Evolutionary conservation across 768 basidiomycete genomes (phyloP).

Genomic region (Mycena leptocephala): DNA sequence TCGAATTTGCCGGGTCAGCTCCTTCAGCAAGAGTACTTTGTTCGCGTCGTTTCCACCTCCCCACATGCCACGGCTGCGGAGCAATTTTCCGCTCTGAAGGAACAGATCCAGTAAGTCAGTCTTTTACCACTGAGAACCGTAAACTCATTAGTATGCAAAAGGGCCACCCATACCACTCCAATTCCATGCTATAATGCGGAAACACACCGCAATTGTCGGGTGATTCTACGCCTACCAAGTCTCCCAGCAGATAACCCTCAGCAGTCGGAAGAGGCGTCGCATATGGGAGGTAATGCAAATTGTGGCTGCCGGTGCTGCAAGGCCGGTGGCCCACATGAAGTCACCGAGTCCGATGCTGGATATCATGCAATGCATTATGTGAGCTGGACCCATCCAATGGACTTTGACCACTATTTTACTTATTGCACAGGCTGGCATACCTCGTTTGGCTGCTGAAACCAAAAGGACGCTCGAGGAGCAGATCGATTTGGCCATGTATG

Average conservation of each 20-base stretch:
- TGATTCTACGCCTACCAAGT: constrained; percentile 27
- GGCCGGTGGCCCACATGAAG: constrained; percentile 10
- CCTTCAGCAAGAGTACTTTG: constrained; percentile 50
- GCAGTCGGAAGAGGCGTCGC: constrained; percentile 49
- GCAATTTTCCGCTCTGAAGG: no score
- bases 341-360: constrained; percentile 46
- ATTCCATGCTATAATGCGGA: no score
- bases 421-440: constrained; percentile 19
- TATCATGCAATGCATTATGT: constrained; percentile 44
- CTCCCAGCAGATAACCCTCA: constrained; percentile 52
- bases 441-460: constrained; percentile 29
- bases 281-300: constrained; percentile 53
- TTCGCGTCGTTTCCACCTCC: constrained; percentile 44
- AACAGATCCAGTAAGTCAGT: no score
- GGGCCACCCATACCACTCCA: no score
- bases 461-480: constrained; percentile 32
- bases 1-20: constrained; percentile 45
- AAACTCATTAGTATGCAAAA: no score
- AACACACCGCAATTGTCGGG: constrained; percentile 20
- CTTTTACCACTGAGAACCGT: no score
- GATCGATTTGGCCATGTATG: constrained; percentile 35
- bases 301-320: constrained; percentile 41
- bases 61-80: no score
- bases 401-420: not conserved
- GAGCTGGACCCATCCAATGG: no score